Percentiles rank a stretch among this genome's conserved stretches.
These are phyloP conservation scores for Sporisorium exsertum DNA, from an alignment of 1,284 basidiomycete genomes.

Conservation along the genomic window DNA sequence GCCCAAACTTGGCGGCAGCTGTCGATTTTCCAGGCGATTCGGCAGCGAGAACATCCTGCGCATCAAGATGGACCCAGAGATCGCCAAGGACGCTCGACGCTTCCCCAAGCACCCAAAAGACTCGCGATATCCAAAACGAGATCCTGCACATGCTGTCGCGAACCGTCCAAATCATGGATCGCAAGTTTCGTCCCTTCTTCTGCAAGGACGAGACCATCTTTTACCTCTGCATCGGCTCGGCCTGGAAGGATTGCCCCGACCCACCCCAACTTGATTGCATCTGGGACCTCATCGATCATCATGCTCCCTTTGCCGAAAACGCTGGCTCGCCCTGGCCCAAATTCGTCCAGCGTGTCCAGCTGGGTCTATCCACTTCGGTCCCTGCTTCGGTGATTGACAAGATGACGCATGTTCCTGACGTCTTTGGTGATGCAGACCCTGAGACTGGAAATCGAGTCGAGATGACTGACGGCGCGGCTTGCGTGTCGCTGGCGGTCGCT, in stretches of 20 bases:
- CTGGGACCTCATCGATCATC: conserved; percentile 46
- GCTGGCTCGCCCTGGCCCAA: conserved; percentile 49
- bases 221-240: conserved; percentile 41
- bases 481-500: conserved; percentile 23
- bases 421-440: conserved; percentile 22
- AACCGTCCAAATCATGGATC: conserved; percentile 38
- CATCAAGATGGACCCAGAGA: conserved; percentile 28
- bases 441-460: conserved; percentile 9
- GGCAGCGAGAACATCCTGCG: conserved; percentile 40
- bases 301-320: conserved; percentile 45
- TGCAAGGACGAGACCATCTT: conserved; percentile 58
- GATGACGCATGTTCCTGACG: conserved; percentile 24
- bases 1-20: conserved; percentile 36
- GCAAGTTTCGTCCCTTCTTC: conserved; percentile 49
- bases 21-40: conserved; percentile 40
- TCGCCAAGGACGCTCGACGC: conserved; percentile 28
- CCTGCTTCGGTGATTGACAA: conserved; percentile 19
- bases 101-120: conserved; percentile 16
- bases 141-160: conserved; percentile 26
- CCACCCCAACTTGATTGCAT: conserved; percentile 19
- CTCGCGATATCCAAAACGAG: conserved; percentile 28
- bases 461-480: conserved; percentile 45
- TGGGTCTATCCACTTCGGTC: conserved; percentile 58
- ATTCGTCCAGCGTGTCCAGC: conserved; percentile 56
- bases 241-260: neutral